phyloP scores from a whole-genome alignment of 1,284 basidiomycete species.

The Athelia psychrophila region DNA sequence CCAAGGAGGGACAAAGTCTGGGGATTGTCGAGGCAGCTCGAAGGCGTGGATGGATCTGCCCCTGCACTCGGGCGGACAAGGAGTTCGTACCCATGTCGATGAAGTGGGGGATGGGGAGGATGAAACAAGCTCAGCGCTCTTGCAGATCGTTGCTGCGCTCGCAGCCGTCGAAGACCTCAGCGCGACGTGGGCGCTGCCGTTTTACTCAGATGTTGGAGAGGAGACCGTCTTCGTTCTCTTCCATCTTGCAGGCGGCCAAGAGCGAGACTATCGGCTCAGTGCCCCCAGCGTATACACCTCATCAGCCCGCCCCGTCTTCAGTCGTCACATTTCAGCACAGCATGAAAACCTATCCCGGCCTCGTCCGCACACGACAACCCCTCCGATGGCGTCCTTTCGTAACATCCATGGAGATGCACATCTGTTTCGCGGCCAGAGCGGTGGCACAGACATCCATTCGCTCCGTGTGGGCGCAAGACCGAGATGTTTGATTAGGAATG shows the following conservation, averaged over 20 bases:
- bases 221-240: slow-evolving; percentile 83
- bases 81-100: slow-evolving; percentile 99
- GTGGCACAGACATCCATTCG: slow-evolving; percentile 76
- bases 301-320: slow-evolving; percentile 76
- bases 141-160: slow-evolving; percentile 94
- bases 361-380: slow-evolving; percentile 97
- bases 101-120: slow-evolving; percentile 83
- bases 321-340: slow-evolving; percentile 74
- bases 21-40: slow-evolving; percentile 93
- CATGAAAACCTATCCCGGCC: slow-evolving; percentile 52
- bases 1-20: too few relatives aligned
- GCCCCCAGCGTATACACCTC: slow-evolving; percentile 85
- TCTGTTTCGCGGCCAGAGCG: slow-evolving; percentile 86
- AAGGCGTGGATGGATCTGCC: slow-evolving; percentile 89
- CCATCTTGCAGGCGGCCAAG: slow-evolving; percentile 84
- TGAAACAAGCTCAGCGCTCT: slow-evolving; percentile 89
- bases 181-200: slow-evolving; percentile 91
- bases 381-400: slow-evolving; percentile 96
- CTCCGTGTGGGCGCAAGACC: slow-evolving; percentile 48
- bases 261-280: slow-evolving; percentile 88
- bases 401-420: slow-evolving; percentile 95
- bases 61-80: slow-evolving; percentile 98
- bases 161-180: slow-evolving; percentile 81
- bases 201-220: slow-evolving; percentile 64
- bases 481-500: slow-evolving; percentile 86